Evolutionary conservation across 768 basidiomycete genomes (phyloP), one percentile per base, ranked within the genome.

Genomic region (Tricholoma matsutake): DNA sequence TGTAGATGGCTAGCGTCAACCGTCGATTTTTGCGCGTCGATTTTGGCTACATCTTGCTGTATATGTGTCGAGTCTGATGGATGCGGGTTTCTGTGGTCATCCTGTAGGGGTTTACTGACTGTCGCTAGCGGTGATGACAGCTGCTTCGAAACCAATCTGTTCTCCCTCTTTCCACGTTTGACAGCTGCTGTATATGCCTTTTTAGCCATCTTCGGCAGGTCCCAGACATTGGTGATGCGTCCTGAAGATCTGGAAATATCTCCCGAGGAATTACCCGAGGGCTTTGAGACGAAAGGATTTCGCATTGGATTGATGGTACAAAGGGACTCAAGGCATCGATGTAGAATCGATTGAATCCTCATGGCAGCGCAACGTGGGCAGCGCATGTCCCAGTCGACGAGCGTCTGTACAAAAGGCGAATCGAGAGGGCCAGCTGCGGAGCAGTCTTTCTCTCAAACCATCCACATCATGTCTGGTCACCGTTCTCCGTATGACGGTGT

Each of bases 401-500:
- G 56, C 39, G 39, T 45, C 43, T 22, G 37, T 29, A 61, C n/a
- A 35, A 37, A 28, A 57, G 32, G 6, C 28, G 11, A 54, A 18
- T 45, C 18, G 18, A 18, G 10, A 45, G 9, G 1, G n/a, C 14
- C 14, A 20, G 8, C 34, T 35, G 45, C 29, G n/a, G 45, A 49
- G 16, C 29, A 20, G 28, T 37, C 29, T 43, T 25, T 31, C 18
- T 20, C 22, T n/a, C 13, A 31, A 39, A 13, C 53, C 29, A 32
- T 18, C 43, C 28, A 52, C 52, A 61, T 29, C 56, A 71, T 65
- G 64, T 54, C 64, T 25, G 20, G 59, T 16, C 13, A 11, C 52
- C 68, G 79, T 66, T 63, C 69, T 35, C 73, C 76, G 3, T 81
- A 79, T 71, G 67, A 65, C 41, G 83, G 81, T 14, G 20, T 71